Evolutionary conservation across 495 filamentous ascomycete species (phyloP), one percentile per base, ranked within the genome.

Genomic region (Xylaria bambusicola): DNA sequence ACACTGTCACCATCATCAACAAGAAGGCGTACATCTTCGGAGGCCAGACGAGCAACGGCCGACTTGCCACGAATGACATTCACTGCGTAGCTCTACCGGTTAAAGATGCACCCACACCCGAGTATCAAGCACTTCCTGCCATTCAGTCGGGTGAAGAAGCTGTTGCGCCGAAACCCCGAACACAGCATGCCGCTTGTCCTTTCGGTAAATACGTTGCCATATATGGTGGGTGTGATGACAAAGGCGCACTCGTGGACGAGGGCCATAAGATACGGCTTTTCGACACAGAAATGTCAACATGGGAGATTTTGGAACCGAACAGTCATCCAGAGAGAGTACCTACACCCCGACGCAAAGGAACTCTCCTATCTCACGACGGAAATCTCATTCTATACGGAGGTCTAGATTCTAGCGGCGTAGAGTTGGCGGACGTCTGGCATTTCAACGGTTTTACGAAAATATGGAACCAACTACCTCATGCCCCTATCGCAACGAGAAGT

Each of bases 21-120:
- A 67, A 78, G 60, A 80, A 77, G 47, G 75, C 76, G 4, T 79
- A 82, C 67, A 74, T 84, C 51, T 83, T 82, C 59, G 82, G 82
- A 12, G 82, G 82, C 56, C 61, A 71, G 33, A 72, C 69, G 4
- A 65, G 60, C 27, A 60, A 63, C 0, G 71, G 71, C 26, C 62
- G 73, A 13, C 64, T 83, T 24, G 78, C 79, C 17, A 66, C 71
- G n/a, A 76, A 73, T 56, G 75, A 75, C 7, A 67, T 82, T 1
- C 78, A 83, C 60, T 69, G 68, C 44, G 59, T 83, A 46, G 72
- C 73, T 15, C 60, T 84, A 6, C 71, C 78, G 0, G 42, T 56
- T 6, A 41, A 63, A 21, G 69, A 64, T 27, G 56, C 66, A 38
- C 52, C 51, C 6, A 61, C 65, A 51, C 67, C 68, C 12, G 66